These are phyloP conservation scores for Mycena kentingensis DNA, from an alignment of 768 basidiomycete genomes.

Conservation along the genomic window DNA sequence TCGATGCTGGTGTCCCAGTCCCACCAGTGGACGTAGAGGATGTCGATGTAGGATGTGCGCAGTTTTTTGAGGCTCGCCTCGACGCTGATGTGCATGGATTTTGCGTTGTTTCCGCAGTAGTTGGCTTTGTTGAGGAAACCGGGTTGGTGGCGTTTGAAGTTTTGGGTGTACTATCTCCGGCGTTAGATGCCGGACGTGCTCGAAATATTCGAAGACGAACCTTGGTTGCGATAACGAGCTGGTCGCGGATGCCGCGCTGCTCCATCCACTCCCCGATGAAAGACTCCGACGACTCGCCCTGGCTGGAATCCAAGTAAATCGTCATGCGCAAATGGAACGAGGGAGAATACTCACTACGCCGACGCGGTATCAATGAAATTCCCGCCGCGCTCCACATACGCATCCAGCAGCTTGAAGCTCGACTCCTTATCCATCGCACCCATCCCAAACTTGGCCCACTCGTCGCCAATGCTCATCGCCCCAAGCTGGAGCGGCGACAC, in stretches of 20 bases:
- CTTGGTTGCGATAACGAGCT: slow-evolving; percentile 50
- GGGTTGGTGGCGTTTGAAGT: slow-evolving; percentile 29
- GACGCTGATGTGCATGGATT: slow-evolving; percentile 45
- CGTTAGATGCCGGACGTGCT: not conserved
- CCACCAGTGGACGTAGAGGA: slow-evolving; percentile 59
- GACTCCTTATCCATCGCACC: slow-evolving; percentile 42
- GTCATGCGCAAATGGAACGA: not conserved
- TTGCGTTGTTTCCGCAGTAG: slow-evolving; percentile 50
- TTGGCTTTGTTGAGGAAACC: slow-evolving; percentile 34
- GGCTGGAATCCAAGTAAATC: slow-evolving; percentile 35
- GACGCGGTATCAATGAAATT: slow-evolving; percentile 43
- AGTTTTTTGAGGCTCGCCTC: slow-evolving; percentile 38
- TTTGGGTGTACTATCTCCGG: not conserved
- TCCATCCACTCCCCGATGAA: slow-evolving; percentile 58
- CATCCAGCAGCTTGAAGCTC: slow-evolving; percentile 47
- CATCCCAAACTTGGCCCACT: too few relatives aligned
- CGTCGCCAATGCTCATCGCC: slow-evolving; percentile 47
- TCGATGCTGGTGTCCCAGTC: slow-evolving; percentile 50
- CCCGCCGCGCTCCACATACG: slow-evolving; percentile 43
- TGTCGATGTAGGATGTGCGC: slow-evolving; percentile 57
- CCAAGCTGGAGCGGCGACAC: slow-evolving; percentile 50
- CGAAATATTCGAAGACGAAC: slow-evolving; percentile 38
- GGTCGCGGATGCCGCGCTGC: slow-evolving; percentile 44
- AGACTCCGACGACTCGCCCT: slow-evolving; percentile 56
- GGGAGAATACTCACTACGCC: not conserved